phyloP scores from a whole-genome alignment of 345 rosid genomes.

The Salix purpurea region DNA sequence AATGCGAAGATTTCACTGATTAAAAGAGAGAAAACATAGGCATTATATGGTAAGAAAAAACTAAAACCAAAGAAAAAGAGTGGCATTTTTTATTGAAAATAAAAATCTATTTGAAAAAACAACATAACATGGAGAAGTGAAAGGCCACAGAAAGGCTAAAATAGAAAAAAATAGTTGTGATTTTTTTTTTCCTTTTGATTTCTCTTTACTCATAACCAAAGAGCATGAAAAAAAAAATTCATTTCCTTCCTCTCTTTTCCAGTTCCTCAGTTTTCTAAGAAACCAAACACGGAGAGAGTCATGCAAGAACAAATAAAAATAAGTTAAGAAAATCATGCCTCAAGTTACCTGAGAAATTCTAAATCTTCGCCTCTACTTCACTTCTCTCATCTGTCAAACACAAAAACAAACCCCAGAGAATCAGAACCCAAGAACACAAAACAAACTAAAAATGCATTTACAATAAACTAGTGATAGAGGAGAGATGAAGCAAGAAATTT shows the following conservation, averaged over 20 bases:
- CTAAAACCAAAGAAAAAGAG: not conserved
- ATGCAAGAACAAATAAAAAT: not conserved
- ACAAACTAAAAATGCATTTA: not conserved
- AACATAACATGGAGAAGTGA: not conserved
- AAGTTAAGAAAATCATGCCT: not conserved
- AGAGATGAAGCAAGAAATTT: not conserved
- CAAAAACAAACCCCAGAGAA: not conserved
- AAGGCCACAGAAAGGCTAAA: not conserved
- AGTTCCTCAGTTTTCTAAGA: not conserved
- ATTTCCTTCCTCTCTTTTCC: not conserved
- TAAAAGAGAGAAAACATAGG: not conserved
- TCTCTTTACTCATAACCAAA: not conserved
- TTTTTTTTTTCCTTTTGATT: not conserved
- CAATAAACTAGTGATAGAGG: not conserved
- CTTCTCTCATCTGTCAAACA: not conserved
- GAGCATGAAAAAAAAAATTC: not conserved
- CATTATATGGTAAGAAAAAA: not conserved
- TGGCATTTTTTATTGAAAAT: not conserved
- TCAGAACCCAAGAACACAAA: not conserved
- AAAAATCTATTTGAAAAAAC: not conserved
- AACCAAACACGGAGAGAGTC: not conserved
- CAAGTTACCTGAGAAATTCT: not conserved
- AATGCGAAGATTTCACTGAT: not conserved
- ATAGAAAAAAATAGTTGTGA: not conserved
- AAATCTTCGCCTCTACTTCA: not conserved